Evolutionary conservation across 1,139 yeast genomes (phyloP).

Genomic region (Geotrichum citri-aurantii): DNA sequence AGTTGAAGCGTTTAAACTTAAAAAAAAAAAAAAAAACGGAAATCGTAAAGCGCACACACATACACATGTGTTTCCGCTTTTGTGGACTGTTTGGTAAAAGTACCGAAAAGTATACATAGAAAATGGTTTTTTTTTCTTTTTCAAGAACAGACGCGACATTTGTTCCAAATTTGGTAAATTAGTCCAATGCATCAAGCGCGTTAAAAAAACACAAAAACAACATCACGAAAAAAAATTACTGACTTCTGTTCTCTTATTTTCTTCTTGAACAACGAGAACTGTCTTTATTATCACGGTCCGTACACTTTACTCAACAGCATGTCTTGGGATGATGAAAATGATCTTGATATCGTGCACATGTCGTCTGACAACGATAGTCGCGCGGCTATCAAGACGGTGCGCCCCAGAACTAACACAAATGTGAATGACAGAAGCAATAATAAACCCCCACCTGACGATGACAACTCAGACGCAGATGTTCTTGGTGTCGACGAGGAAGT

Average conservation of each 20-base stretch:
- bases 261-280: not conserved
- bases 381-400: not conserved
- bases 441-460: not conserved
- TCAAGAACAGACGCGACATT: not conserved
- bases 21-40: too few relatives aligned
- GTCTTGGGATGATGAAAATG: constrained; percentile 17
- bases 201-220: not conserved
- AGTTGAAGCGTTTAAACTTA: too few relatives aligned
- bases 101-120: too few relatives aligned
- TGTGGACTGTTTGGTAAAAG: too few relatives aligned
- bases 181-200: not conserved
- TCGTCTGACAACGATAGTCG: not conserved
- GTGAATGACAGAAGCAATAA: not conserved
- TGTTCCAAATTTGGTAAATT: not conserved
- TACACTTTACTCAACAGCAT: not conserved
- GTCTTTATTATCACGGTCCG: not conserved
- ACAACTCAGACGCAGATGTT: constrained; percentile 23
- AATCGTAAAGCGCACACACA: not conserved
- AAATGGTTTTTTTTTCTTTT: too few relatives aligned
- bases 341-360: constrained; percentile 11
- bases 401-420: not conserved
- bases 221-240: not conserved
- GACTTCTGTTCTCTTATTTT: not conserved
- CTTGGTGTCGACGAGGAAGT: constrained; percentile 38
- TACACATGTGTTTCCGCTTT: not conserved